Evolutionary conservation across 2,329 filamentous ascomycete genomes (phyloP).

Genomic region (Colletotrichum sp.): DNA sequence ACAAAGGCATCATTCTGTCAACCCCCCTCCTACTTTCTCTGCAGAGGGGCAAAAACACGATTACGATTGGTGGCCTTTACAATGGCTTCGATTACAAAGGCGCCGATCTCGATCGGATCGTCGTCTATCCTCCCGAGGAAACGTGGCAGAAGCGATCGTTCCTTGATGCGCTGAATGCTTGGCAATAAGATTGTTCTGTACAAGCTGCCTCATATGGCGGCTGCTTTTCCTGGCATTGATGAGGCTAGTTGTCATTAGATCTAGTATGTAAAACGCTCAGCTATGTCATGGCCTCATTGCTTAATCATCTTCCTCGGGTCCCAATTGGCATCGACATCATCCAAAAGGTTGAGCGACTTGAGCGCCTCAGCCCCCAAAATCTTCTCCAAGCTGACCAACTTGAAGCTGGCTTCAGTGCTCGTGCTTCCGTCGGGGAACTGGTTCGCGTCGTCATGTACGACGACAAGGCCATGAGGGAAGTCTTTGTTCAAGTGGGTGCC

Average conservation of each 20-base stretch:
- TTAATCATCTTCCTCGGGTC: slow-evolving; percentile 35
- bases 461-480: slow-evolving; percentile 50
- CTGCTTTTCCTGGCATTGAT: background rate
- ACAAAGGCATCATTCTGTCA: slow-evolving; percentile 64
- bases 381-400: slow-evolving; percentile 48
- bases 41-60: slow-evolving; percentile 57
- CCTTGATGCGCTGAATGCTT: accelerated
- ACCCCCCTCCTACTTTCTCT: slow-evolving; percentile 59
- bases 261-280: background rate
- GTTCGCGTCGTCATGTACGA: slow-evolving; percentile 60
- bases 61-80: slow-evolving; percentile 60
- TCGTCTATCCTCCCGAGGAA: slow-evolving; percentile 62
- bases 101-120: slow-evolving; percentile 62
- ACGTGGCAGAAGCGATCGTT: background rate
- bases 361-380: slow-evolving; percentile 37
- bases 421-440: slow-evolving; percentile 50
- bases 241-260: background rate
- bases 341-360: slow-evolving; percentile 32
- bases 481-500: slow-evolving; percentile 44
- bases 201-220: accelerated
- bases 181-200: background rate
- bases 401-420: slow-evolving; percentile 54
- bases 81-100: slow-evolving; percentile 63
- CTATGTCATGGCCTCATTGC: background rate
- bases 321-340: slow-evolving; percentile 42